Percentiles rank a stretch among this genome's conserved stretches.
These are phyloP conservation scores for Jasminum sambac DNA, from an alignment of 257 asterid genomes.

Conservation along the genomic window DNA sequence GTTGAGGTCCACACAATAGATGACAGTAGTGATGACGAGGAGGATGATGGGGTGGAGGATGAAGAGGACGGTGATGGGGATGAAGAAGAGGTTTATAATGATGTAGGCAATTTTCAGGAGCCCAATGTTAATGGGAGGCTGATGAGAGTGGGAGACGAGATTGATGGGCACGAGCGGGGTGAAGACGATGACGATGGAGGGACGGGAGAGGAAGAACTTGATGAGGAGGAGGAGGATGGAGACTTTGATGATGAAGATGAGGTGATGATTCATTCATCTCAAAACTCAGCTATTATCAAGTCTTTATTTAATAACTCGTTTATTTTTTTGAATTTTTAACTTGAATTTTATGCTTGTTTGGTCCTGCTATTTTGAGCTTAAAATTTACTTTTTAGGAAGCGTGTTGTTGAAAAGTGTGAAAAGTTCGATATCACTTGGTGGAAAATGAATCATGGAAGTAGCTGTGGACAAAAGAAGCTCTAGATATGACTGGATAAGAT, in stretches of 20 bases:
- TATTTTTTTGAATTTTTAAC: background rate
- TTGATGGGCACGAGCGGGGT: slow-evolving; percentile 96
- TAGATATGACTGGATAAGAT: background rate
- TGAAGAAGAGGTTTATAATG: slow-evolving; percentile 79
- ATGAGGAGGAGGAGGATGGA: slow-evolving; percentile 65
- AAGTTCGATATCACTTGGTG: too few relatives aligned
- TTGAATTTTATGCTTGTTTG: background rate
- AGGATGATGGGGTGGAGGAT: slow-evolving; percentile 55
- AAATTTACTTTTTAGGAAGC: too few relatives aligned
- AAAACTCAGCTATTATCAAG: background rate
- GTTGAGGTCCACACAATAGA: slow-evolving; percentile 45
- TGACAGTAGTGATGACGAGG: slow-evolving; percentile 36
- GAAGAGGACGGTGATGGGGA: slow-evolving; percentile 59
- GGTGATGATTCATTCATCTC: slow-evolving; percentile 41
- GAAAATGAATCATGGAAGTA: too few relatives aligned
- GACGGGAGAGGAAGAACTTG: slow-evolving; percentile 82
- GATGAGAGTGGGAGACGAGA: slow-evolving; percentile 70
- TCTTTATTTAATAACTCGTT: background rate
- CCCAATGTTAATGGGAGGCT: slow-evolving; percentile 65
- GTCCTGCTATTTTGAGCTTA: too few relatives aligned
- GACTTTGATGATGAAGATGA: slow-evolving; percentile 82
- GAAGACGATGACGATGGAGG: slow-evolving; percentile 92
- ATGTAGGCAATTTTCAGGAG: slow-evolving; percentile 55
- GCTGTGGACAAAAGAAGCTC: too few relatives aligned
- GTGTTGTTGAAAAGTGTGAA: too few relatives aligned